phyloP scores from a whole-genome alignment of 441 rosid genomes.

The Lepidium campestre region DNA sequence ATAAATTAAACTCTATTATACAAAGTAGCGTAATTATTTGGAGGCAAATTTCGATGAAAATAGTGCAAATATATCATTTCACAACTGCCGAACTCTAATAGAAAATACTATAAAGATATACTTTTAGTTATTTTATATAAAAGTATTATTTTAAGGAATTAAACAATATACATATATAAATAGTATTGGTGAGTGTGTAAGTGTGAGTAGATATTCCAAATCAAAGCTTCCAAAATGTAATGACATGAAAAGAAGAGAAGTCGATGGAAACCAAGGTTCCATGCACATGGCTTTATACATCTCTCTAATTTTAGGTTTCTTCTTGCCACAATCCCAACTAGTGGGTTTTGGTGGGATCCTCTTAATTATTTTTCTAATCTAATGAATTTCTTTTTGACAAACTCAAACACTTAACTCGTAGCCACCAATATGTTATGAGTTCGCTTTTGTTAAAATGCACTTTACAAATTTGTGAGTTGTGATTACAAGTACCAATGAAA shows the following conservation, averaged over 20 bases:
- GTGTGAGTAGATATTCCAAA: slow-evolving; percentile 43
- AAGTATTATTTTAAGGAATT: too few relatives aligned
- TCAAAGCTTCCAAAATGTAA: slow-evolving; percentile 36
- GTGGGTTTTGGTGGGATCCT: slow-evolving; percentile 47
- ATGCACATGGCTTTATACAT: slow-evolving; percentile 57
- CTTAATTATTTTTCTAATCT: slow-evolving; percentile 29
- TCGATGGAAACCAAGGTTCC: slow-evolving; percentile 49
- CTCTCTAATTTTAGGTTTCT: slow-evolving; percentile 37
- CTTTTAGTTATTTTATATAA: too few relatives aligned
- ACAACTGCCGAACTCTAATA: too few relatives aligned
- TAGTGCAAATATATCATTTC: too few relatives aligned
- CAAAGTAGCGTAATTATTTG: too few relatives aligned
- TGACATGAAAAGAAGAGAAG: slow-evolving; percentile 67
- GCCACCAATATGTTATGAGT: slow-evolving; percentile 22
- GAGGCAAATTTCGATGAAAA: too few relatives aligned
- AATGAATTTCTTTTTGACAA: slow-evolving; percentile 7
- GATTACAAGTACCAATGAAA: slow-evolving; percentile 28
- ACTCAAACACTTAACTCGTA: slow-evolving; percentile 15
- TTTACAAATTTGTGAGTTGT: slow-evolving; percentile 18
- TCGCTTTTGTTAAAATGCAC: slow-evolving; percentile 19
- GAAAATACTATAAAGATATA: too few relatives aligned
- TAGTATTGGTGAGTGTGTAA: neutral
- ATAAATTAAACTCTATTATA: too few relatives aligned
- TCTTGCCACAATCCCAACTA: slow-evolving; percentile 28
- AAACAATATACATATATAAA: neutral